phyloP scores from a whole-genome alignment of 805 yeast species.

The Hemisphaericaspora nanyangensis region DNA sequence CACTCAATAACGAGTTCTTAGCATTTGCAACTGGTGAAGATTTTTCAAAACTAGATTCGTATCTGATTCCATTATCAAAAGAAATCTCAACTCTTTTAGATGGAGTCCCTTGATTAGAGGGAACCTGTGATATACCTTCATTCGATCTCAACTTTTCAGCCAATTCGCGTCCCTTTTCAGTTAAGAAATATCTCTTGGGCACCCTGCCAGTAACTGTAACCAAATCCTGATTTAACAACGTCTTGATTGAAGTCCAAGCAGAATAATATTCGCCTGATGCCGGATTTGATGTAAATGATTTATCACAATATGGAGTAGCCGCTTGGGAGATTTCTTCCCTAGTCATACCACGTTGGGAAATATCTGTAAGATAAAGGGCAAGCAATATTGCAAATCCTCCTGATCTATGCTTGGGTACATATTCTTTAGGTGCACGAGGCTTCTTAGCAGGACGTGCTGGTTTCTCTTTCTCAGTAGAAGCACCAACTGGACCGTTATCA shows the following conservation, averaged over 20 bases:
- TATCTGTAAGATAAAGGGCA: constrained; percentile 51
- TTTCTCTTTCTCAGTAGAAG: not conserved
- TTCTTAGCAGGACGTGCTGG: constrained; percentile 7
- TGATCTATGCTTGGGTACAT: constrained; percentile 70
- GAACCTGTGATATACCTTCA: constrained; percentile 28
- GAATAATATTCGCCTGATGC: constrained; percentile 60
- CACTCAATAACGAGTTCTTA: not conserved
- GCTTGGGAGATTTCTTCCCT: constrained; percentile 53
- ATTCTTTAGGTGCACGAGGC: constrained; percentile 27
- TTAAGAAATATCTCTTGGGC: constrained; percentile 58
- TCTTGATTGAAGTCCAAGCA: constrained; percentile 72
- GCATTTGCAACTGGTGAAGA: not conserved
- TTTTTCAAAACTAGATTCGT: constrained; percentile 11
- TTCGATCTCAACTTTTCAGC: constrained; percentile 54
- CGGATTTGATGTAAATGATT: constrained; percentile 57
- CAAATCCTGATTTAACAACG: constrained; percentile 56
- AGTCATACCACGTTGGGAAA: constrained; percentile 51
- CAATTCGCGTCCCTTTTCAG: constrained; percentile 64
- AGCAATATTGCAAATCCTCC: constrained; percentile 84
- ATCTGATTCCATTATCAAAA: constrained; percentile 33
- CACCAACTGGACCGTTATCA: too few relatives aligned
- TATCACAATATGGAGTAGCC: constrained; percentile 55
- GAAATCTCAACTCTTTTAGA: constrained; percentile 17
- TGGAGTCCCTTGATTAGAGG: too few relatives aligned
- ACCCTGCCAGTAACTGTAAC: constrained; percentile 50